A percentile compares a stretch with the other conserved stretches of the same genome.
Evolutionary conservation across 192 early-diverging fungal genomes (phyloP).

Genomic region (Kappamyces sp.): DNA sequence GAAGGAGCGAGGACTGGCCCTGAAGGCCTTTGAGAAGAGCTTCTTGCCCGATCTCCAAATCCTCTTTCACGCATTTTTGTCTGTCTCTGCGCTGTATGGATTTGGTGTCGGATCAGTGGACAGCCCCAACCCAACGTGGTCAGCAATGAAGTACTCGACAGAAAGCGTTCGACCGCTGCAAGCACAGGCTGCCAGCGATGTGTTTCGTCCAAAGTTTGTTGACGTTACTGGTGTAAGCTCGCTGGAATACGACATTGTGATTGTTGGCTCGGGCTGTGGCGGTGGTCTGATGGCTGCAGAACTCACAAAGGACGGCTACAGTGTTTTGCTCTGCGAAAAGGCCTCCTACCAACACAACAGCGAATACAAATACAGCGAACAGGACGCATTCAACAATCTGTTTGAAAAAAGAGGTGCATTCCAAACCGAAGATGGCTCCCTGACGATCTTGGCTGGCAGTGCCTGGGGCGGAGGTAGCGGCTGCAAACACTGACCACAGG

Average conservation of each 20-base stretch:
- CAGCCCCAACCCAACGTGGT: conserved; percentile 23
- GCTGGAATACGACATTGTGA: conserved; percentile 54
- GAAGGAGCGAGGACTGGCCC: conserved; percentile 23
- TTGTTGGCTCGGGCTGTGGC: conserved; percentile 66
- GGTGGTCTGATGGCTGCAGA: conserved; percentile 62
- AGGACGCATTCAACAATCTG: conserved; percentile 40
- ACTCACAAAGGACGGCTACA: conserved; percentile 58
- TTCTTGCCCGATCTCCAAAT: conserved; percentile 19
- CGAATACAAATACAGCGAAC: conserved; percentile 48
- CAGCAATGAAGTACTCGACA: conserved; percentile 52
- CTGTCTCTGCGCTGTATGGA: conserved; percentile 15
- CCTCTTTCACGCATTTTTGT: conserved; percentile 24
- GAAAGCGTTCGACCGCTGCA: conserved; percentile 33
- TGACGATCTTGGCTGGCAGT: conserved; percentile 53
- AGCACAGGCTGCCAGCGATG: conserved; percentile 12
- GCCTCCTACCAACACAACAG: conserved; percentile 49
- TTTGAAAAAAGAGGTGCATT: conserved; percentile 53
- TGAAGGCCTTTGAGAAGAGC: conserved; percentile 25
- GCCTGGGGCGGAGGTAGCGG: conserved; percentile 74
- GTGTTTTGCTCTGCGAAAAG: conserved; percentile 71
- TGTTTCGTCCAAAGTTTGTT: conserved; percentile 54
- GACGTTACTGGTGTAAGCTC: conserved; percentile 28
- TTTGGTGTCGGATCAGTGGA: conserved; percentile 19
- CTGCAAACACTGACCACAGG: conserved; percentile 53
- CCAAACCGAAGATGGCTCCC: conserved; percentile 42